A percentile compares a stretch with the other conserved stretches of the same genome.
Conservation (phyloP, 768 basidiomycete species). For the Grammothele lineata region DNA sequence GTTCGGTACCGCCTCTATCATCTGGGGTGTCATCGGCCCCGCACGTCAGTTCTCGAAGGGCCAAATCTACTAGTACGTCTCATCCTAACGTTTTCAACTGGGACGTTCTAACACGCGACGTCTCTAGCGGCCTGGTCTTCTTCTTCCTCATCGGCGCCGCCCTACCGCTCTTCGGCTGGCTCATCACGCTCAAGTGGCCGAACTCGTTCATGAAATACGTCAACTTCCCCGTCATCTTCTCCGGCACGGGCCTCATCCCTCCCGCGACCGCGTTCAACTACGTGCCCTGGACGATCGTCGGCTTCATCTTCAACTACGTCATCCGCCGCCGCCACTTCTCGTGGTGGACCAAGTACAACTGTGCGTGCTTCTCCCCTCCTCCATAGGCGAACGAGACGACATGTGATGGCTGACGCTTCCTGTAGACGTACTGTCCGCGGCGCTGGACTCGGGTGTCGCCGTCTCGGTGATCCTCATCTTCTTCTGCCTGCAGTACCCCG, state of each 20-base stretch:
- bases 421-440: constrained; percentile 68
- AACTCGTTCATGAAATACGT: constrained; percentile 41
- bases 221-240: constrained; percentile 41
- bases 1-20: constrained; percentile 47
- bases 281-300: constrained; percentile 33
- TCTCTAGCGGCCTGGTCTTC: constrained; percentile 27
- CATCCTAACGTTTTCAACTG: neutral
- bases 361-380: constrained; percentile 9
- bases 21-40: constrained; percentile 44
- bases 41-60: constrained; percentile 31
- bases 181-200: constrained; percentile 57
- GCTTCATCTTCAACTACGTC: constrained; percentile 34
- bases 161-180: constrained; percentile 34
- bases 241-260: constrained; percentile 36
- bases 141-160: constrained; percentile 44
- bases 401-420: neutral
- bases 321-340: constrained; percentile 34
- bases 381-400: too few relatives aligned
- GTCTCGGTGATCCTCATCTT: constrained; percentile 25
- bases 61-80: constrained; percentile 31
- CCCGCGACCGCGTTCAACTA: constrained; percentile 40
- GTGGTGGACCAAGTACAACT: constrained; percentile 40
- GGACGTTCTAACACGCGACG: neutral
- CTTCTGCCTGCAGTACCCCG: constrained; percentile 32
- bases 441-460: constrained; percentile 61